Evolutionary conservation across 192 early-diverging fungal species (phyloP).

Genomic region (Backusella mclennaniae): DNA sequence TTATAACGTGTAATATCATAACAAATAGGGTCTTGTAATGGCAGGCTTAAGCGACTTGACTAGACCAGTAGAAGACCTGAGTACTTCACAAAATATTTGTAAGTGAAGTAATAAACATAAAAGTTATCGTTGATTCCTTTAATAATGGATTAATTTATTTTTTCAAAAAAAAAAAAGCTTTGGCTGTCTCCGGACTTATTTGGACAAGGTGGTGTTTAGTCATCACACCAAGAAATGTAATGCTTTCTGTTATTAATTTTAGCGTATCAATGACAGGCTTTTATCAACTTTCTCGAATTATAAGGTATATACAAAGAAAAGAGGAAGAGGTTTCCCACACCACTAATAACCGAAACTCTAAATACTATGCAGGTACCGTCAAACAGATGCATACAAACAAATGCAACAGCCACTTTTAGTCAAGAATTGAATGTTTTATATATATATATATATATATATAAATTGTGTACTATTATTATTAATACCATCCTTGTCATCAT

Average conservation of each 20-base stretch:
- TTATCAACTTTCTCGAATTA: constrained; percentile 85
- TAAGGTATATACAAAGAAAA: constrained; percentile 41
- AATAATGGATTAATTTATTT: background rate
- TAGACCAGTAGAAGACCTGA: constrained; percentile 87
- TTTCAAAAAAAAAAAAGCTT: constrained; percentile 42
- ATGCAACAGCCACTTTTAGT: background rate
- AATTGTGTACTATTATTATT: background rate
- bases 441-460: background rate
- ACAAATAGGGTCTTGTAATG: constrained; percentile 79
- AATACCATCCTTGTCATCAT: background rate
- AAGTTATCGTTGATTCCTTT: background rate
- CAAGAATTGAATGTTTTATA: background rate
- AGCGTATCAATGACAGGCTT: constrained; percentile 89
- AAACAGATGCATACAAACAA: constrained; percentile 2
- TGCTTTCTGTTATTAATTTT: constrained; percentile 85
- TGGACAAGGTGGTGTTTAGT: constrained; percentile 95
- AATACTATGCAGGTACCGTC: background rate
- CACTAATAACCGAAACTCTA: background rate
- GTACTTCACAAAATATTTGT: constrained; percentile 76
- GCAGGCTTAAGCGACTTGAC: constrained; percentile 87
- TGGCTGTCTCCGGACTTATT: constrained; percentile 94
- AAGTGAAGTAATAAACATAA: constrained; percentile 13
- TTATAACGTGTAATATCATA: constrained; percentile 9
- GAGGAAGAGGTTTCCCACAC: background rate
- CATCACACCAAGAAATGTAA: constrained; percentile 92